phyloP scores from a whole-genome alignment of 176 grass and related monocot species.

The Oryza nivara region DNA sequence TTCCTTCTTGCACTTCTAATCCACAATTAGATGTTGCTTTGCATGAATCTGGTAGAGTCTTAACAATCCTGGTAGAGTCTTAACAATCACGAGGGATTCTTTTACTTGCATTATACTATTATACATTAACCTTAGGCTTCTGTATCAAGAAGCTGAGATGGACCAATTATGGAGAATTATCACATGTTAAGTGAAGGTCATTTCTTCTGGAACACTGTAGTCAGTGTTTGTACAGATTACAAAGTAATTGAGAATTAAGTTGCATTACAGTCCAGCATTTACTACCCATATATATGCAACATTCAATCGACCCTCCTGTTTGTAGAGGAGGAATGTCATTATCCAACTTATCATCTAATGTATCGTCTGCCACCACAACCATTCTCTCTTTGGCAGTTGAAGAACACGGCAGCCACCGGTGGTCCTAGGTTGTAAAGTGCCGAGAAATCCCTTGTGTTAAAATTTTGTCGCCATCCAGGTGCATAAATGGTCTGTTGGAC shows the following conservation, averaged over 20 bases:
- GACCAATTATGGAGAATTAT: conserved; percentile 13
- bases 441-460: conserved; percentile 92
- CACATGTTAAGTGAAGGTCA: conserved; percentile 31
- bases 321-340: conserved; percentile 31
- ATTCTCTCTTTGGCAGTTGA: conserved; percentile 98
- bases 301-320: conserved; percentile 23
- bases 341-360: conserved; percentile 49
- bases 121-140: conserved; percentile 19
- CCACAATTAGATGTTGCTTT: neutral
- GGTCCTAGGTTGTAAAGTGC: conserved; percentile 83
- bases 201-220: conserved; percentile 37
- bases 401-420: conserved; percentile 82
- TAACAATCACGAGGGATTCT: conserved; percentile 8
- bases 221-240: conserved; percentile 46
- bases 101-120: conserved; percentile 13
- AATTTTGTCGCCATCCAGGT: conserved; percentile 96
- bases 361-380: conserved; percentile 94
- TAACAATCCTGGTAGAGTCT: neutral
- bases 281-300: conserved; percentile 16
- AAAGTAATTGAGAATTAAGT: conserved; percentile 35
- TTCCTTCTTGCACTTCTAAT: conserved; percentile 4
- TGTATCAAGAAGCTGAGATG: conserved; percentile 16
- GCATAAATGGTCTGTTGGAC: conserved; percentile 67
- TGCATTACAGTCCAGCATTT: conserved; percentile 10
- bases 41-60: neutral